Percentiles rank a stretch among this genome's conserved stretches.
Conservation (phyloP, 768 basidiomycete species). For the Tremella mesenterica region DNA sequence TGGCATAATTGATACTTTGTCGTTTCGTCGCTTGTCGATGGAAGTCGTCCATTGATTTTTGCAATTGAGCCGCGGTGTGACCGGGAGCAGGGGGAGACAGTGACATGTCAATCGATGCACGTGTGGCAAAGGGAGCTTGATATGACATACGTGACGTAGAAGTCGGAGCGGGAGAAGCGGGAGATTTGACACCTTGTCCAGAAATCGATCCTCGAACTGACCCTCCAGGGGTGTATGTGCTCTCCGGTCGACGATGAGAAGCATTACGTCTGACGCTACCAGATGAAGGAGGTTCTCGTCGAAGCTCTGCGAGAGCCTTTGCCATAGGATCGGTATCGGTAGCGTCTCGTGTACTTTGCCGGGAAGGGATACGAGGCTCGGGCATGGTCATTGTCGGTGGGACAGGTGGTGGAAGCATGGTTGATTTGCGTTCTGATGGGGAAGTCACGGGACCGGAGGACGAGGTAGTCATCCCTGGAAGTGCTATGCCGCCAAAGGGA, state of each 20-base stretch:
- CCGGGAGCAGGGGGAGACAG: conserved; percentile 41
- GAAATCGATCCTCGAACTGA: conserved; percentile 17
- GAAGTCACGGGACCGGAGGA: conserved; percentile 12
- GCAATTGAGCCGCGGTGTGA: conserved; percentile 44
- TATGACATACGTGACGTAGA: conserved; percentile 20
- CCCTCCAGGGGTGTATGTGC: conserved; percentile 12
- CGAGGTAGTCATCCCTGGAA: conserved; percentile 34
- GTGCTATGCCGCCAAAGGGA: conserved; percentile 38
- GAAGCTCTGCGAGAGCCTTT: conserved; percentile 44
- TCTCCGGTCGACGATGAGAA: conserved; percentile 41
- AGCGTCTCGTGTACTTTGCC: conserved; percentile 27
- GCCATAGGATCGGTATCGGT: conserved; percentile 48
- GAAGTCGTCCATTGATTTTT: conserved; percentile 46
- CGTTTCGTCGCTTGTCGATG: conserved; percentile 34
- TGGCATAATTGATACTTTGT: conserved; percentile 56
- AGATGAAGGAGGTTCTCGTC: conserved; percentile 40
- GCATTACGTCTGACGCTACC: conserved; percentile 34
- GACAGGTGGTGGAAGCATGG: conserved; percentile 31
- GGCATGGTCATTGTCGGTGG: conserved; percentile 34
- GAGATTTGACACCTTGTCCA: conserved; percentile 24
- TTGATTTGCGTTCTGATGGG: conserved; percentile 9
- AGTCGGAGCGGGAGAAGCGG: conserved; percentile 29
- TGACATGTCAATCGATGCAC: conserved; percentile 13
- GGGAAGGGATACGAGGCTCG: conserved; percentile 30
- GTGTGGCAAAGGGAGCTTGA: conserved; percentile 12